These are phyloP conservation scores for Naegleria lovaniensis DNA, from an alignment of 208 protist species.

Conservation along the genomic window DNA sequence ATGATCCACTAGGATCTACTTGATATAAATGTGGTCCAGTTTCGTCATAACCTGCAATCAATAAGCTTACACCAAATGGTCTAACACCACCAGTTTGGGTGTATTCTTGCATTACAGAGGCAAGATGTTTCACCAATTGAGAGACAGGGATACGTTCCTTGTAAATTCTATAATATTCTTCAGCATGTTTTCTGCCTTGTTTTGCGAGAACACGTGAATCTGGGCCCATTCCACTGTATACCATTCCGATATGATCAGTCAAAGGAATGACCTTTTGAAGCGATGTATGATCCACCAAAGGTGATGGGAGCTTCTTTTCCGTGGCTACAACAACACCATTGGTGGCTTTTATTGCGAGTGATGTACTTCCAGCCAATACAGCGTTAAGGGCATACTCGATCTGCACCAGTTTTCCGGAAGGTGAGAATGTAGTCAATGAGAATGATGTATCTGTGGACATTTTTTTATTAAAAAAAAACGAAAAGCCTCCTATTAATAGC, in stretches of 20 bases:
- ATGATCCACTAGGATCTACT: conserved; percentile 96
- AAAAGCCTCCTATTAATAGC: neutral
- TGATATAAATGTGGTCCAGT: conserved; percentile 96
- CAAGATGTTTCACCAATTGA: conserved; percentile 91
- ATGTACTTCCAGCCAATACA: conserved; percentile 62
- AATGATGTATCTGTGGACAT: conserved; percentile 57
- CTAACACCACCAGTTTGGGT: conserved; percentile 97
- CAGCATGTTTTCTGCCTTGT: conserved; percentile 87
- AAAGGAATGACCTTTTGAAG: conserved; percentile 88
- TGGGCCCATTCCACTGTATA: conserved; percentile 97
- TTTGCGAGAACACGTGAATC: conserved; percentile 93
- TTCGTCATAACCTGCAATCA: conserved; percentile 92
- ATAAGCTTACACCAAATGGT: conserved; percentile 98
- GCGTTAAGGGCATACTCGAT: conserved; percentile 99
- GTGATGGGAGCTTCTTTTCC: conserved; percentile 94
- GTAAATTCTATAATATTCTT: conserved; percentile 84
- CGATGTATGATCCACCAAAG: conserved; percentile 84
- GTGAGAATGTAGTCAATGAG: conserved; percentile 98
- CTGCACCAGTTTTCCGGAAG: conserved; percentile 99
- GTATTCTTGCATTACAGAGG: conserved; percentile 97
- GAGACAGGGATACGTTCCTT: conserved; percentile 87
- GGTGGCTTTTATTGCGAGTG: conserved; percentile 80
- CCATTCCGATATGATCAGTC: conserved; percentile 88
- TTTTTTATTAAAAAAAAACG: neutral
- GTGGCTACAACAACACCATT: conserved; percentile 99